Percentiles rank a stretch among this genome's conserved stretches.
These are phyloP conservation scores for Rhizopogon salebrosus DNA, from an alignment of 768 basidiomycete genomes.

Conservation along the genomic window DNA sequence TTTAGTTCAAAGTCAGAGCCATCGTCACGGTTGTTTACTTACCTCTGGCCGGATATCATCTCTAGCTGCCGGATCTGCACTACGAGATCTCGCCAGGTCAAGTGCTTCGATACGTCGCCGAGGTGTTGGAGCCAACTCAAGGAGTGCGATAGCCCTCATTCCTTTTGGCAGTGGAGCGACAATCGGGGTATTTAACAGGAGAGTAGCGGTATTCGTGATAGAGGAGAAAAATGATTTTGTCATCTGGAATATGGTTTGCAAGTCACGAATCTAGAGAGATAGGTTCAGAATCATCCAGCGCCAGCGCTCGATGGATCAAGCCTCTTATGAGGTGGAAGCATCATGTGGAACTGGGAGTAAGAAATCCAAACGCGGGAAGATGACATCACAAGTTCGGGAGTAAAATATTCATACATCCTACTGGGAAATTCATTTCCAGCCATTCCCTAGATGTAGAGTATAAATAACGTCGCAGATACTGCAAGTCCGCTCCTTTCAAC, in stretches of 20 bases:
- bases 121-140: slow-evolving; percentile 10
- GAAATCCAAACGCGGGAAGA: too few species aligned
- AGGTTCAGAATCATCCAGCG: not conserved
- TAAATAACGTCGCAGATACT: too few species aligned
- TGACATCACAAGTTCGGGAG: too few species aligned
- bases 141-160: slow-evolving; percentile 12
- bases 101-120: not conserved
- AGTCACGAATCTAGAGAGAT: not conserved
- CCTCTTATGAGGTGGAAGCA: not conserved
- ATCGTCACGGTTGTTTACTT: slow-evolving; percentile 1
- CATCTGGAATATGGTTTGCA: not conserved
- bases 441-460: too few species aligned
- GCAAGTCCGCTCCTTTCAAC: too few species aligned
- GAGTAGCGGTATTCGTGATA: slow-evolving; percentile 8
- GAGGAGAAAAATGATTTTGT: slow-evolving; percentile 10
- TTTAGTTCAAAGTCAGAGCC: not conserved
- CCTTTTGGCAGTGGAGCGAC: slow-evolving; percentile 2
- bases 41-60: slow-evolving; percentile 10
- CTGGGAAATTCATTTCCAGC: too few species aligned
- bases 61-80: not conserved
- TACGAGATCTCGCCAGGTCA: not conserved
- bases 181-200: slow-evolving; percentile 22
- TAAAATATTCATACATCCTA: too few species aligned
- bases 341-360: not conserved
- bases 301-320: too few species aligned